These are phyloP conservation scores for Piedraia hortae DNA, from an alignment of 2,329 filamentous ascomycete genomes.

Conservation along the genomic window DNA sequence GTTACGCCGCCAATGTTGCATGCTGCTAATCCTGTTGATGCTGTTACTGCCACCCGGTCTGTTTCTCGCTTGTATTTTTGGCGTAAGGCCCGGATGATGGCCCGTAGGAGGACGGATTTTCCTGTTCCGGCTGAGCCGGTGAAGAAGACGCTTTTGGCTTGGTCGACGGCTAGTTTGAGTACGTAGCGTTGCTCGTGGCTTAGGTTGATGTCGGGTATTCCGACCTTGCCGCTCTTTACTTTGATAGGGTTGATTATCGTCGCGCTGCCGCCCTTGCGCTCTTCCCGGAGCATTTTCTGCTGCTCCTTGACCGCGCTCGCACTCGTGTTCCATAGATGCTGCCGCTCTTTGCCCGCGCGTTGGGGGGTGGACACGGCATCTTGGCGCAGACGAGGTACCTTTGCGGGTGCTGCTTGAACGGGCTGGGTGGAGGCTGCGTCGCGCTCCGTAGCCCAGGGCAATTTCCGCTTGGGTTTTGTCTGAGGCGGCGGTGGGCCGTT, in stretches of 20 bases:
- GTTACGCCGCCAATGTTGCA: conserved; percentile 94
- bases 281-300: conserved; percentile 43
- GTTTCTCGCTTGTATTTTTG: conserved; percentile 49
- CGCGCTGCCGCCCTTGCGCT: conserved; percentile 16
- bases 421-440: conserved; percentile 4
- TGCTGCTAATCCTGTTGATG: conserved; percentile 81
- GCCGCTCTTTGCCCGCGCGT: conserved; percentile 12
- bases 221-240: conserved; percentile 17
- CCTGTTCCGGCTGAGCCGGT: conserved; percentile 84
- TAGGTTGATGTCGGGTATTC: conserved; percentile 35
- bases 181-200: conserved; percentile 73
- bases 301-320: conserved; percentile 50
- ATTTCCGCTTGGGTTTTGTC: conserved; percentile 28
- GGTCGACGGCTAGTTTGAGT: conserved; percentile 51
- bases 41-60: conserved; percentile 74
- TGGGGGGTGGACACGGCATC: conserved; percentile 19
- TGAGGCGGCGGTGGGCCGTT: conserved; percentile 6
- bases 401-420: conserved; percentile 3
- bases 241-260: conserved; percentile 24
- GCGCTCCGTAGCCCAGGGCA: too few relatives aligned
- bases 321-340: conserved; percentile 42
- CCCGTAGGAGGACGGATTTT: conserved; percentile 83
- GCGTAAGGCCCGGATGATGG: conserved; percentile 61
- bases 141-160: conserved; percentile 80
- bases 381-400: too few relatives aligned